phyloP scores from a whole-genome alignment of 352 stramenopile species.

The Phytopythium vexans region DNA sequence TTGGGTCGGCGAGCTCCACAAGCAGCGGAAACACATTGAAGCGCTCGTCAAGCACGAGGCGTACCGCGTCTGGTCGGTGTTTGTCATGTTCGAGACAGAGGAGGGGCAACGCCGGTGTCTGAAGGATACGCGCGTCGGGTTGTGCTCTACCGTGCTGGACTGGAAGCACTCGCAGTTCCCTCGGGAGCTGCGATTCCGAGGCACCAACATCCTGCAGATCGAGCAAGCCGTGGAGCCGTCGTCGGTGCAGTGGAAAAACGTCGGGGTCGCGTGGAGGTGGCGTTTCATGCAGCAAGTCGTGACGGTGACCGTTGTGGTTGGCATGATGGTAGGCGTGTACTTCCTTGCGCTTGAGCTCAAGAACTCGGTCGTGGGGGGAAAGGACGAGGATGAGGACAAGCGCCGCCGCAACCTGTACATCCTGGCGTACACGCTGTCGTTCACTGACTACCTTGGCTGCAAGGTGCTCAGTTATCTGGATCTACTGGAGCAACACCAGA shows the following conservation, averaged over 20 bases:
- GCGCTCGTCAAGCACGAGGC: conserved; percentile 31
- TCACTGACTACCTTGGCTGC: conserved; percentile 60
- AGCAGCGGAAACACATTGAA: conserved; percentile 35
- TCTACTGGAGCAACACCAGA: conserved; percentile 55
- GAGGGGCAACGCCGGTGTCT: conserved; percentile 54
- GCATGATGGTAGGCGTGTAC: conserved; percentile 57
- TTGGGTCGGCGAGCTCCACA: conserved; percentile 53
- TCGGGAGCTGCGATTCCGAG: conserved; percentile 52
- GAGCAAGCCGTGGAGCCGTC: conserved; percentile 62
- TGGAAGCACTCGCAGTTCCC: conserved; percentile 23
- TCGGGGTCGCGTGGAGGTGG: conserved; percentile 34
- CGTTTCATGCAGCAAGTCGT: conserved; percentile 42
- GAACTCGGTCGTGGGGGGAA: conserved; percentile 24
- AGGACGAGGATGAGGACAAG: conserved; percentile 16
- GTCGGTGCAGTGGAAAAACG: conserved; percentile 69
- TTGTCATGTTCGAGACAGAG: conserved; percentile 78
- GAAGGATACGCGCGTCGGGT: conserved; percentile 37
- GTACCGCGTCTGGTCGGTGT: conserved; percentile 68
- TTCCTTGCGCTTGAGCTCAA: conserved; percentile 41
- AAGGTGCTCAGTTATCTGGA: conserved; percentile 59
- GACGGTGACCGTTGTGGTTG: conserved; percentile 40
- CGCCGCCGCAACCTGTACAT: conserved; percentile 48
- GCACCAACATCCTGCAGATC: conserved; percentile 64
- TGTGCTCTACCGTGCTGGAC: conserved; percentile 47
- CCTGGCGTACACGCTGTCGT: conserved; percentile 43